phyloP scores from a whole-genome alignment of 768 basidiomycete genomes.

The Mycena polygramma region DNA sequence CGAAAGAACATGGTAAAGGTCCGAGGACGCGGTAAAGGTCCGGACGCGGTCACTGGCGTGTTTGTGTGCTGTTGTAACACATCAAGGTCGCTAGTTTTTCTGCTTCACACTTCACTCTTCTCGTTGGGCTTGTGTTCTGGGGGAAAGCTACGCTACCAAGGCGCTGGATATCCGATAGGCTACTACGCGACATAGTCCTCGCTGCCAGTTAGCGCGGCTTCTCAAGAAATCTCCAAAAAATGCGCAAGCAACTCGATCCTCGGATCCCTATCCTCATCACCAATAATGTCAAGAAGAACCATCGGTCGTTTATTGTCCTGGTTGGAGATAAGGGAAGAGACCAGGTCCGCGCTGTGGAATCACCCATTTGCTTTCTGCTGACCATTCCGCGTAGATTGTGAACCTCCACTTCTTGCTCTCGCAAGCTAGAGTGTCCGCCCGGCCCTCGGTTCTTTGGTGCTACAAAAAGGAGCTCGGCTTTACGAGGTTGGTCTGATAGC shows the following conservation, averaged over 20 bases:
- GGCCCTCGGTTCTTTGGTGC: slow-evolving; percentile 96
- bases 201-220: too few species aligned
- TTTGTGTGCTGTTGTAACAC: not conserved
- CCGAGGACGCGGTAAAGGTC: too few species aligned
- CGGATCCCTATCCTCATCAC: slow-evolving; percentile 93
- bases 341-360: slow-evolving; percentile 67
- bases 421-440: slow-evolving; percentile 88
- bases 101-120: not conserved
- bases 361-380: slow-evolving; percentile 4
- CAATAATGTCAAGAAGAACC: slow-evolving; percentile 94
- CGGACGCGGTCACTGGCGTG: not conserved
- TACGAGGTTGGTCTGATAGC: slow-evolving; percentile 77
- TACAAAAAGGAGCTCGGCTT: slow-evolving; percentile 99
- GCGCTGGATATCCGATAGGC: too few species aligned
- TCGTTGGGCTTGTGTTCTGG: too few species aligned
- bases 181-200: too few species aligned
- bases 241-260: slow-evolving; percentile 92
- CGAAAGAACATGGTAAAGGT: slow-evolving; percentile 51
- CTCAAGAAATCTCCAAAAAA: slow-evolving; percentile 42
- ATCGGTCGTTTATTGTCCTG: slow-evolving; percentile 95
- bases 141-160: too few species aligned
- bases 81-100: not conserved
- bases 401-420: slow-evolving; percentile 96
- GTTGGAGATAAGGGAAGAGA: slow-evolving; percentile 95
- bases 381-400: slow-evolving; percentile 72